Evolutionary conservation across 495 filamentous ascomycete species (phyloP), one percentile per base, ranked within the genome.

Genomic region (Pseudevernia furfuracea): DNA sequence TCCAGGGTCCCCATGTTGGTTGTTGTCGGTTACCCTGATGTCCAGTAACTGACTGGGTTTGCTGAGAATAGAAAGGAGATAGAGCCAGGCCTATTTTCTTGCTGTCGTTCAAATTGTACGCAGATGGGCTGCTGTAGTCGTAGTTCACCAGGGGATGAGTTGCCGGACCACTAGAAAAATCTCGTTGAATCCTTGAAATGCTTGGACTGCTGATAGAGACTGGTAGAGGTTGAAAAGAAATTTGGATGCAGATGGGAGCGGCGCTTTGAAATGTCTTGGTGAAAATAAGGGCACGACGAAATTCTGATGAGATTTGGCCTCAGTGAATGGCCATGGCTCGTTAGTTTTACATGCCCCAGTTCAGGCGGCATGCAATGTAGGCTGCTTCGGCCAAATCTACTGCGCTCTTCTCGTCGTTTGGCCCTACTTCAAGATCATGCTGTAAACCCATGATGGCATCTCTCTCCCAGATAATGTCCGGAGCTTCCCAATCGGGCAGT

Each of bases 391-490:
- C 52, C 15, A 55, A 6, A 9, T 21, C 52, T 8, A 34, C 15
- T 7, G 52, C 52, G 7, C 28, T 36, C 52, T 19, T 55, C 2
- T 19, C 17, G 25, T 55, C 28, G 1, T 9, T 32, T 32, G 52
- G 52, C 6, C 52, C 52, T 10, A 55, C 52, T 34, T 55, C 52
- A 55, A 63, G 61, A 37, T 46, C 36, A 19, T 43, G 39, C 8
- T 63, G 61, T 23, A 63, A 25, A 30, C 17, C 52, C 5, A 28
- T 43, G 39, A 56, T 56, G 30, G 3, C n/a, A 19, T 30, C 28
- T 15, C 14, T 12, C 39, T 38, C 53, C 61, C 61, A 63, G 43
- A 53, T 28, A n/a, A 63, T 44, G 37, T 12, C 30, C 30, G 19
- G 23, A 25, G 23, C 38, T 21, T 44, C 37, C 25, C 30, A 56